These are phyloP conservation scores for Saccharomycopsis amapae DNA, from an alignment of 805 yeast genomes.

Conservation along the genomic window DNA sequence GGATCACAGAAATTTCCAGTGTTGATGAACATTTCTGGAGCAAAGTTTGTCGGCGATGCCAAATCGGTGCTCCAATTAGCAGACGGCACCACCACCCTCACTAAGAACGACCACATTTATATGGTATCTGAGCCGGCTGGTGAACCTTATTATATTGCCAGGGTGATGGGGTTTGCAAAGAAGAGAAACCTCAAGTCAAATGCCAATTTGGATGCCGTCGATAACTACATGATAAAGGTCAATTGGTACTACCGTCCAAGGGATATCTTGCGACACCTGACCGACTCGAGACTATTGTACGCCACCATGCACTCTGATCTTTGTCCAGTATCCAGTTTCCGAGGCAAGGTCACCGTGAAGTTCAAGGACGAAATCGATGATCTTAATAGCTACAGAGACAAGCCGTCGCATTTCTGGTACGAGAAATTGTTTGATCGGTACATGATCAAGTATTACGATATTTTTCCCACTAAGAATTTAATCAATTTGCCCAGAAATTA, in stretches of 20 bases:
- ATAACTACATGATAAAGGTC: slow-evolving; percentile 53
- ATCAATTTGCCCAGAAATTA: slow-evolving; percentile 53
- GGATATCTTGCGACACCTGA: slow-evolving; percentile 61
- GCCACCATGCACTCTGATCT: slow-evolving; percentile 83
- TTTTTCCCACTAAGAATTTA: slow-evolving; percentile 55
- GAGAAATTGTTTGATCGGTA: slow-evolving; percentile 81
- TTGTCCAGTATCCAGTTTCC: slow-evolving; percentile 65
- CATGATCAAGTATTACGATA: slow-evolving; percentile 75
- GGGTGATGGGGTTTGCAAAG: slow-evolving; percentile 64
- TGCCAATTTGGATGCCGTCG: slow-evolving; percentile 37
- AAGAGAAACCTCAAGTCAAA: slow-evolving; percentile 28
- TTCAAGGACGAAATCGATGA: slow-evolving; percentile 62
- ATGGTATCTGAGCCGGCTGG: slow-evolving; percentile 91
- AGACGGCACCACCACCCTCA: slow-evolving; percentile 22
- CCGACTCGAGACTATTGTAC: slow-evolving; percentile 68
- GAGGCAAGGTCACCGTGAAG: slow-evolving; percentile 69
- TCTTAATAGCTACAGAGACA: slow-evolving; percentile 44
- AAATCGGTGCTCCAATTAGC: slow-evolving; percentile 16
- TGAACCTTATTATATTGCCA: slow-evolving; percentile 86
- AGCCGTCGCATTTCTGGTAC: slow-evolving; percentile 74
- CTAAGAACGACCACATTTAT: slow-evolving; percentile 54
- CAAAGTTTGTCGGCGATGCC: slow-evolving; percentile 2
- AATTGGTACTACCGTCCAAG: slow-evolving; percentile 91
- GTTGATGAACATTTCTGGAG: slow-evolving; percentile 4
- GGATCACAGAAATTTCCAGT: slow-evolving; percentile 8